phyloP scores from a whole-genome alignment of 805 yeast species.

The Yarrowia divulgata region DNA sequence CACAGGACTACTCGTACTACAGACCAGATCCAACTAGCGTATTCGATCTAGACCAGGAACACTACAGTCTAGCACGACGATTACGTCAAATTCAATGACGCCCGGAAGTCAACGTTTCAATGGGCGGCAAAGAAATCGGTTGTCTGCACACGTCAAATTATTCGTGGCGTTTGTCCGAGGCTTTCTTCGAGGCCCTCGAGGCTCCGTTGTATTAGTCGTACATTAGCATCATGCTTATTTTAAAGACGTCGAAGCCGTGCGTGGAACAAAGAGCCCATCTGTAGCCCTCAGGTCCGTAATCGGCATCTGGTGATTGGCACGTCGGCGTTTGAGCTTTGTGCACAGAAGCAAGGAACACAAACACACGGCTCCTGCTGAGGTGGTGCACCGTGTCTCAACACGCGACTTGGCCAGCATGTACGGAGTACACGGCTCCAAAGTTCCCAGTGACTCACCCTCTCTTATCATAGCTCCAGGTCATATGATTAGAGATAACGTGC shows the following conservation, averaged over 20 bases:
- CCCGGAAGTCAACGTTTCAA: no score
- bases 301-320: slow-evolving; percentile 13
- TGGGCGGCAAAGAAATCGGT: no score
- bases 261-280: background rate
- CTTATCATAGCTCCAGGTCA: slow-evolving; percentile 14
- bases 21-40: no score
- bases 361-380: background rate
- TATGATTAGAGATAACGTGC: background rate
- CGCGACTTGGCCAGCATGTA: background rate
- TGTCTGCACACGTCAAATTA: no score
- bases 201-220: background rate
- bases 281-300: background rate
- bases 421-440: background rate
- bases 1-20: no score
- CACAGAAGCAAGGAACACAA: background rate
- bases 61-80: no score
- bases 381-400: background rate
- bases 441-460: background rate
- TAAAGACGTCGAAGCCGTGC: slow-evolving; percentile 18
- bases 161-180: no score
- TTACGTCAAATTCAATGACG: no score
- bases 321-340: background rate
- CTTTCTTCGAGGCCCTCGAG: no score
- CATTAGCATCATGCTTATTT: slow-evolving; percentile 9
- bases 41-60: no score